A percentile compares a stretch with the other conserved stretches of the same genome.
Evolutionary conservation across 2,329 filamentous ascomycete species (phyloP).

Genomic region (Pseudogymnoascus sp.): DNA sequence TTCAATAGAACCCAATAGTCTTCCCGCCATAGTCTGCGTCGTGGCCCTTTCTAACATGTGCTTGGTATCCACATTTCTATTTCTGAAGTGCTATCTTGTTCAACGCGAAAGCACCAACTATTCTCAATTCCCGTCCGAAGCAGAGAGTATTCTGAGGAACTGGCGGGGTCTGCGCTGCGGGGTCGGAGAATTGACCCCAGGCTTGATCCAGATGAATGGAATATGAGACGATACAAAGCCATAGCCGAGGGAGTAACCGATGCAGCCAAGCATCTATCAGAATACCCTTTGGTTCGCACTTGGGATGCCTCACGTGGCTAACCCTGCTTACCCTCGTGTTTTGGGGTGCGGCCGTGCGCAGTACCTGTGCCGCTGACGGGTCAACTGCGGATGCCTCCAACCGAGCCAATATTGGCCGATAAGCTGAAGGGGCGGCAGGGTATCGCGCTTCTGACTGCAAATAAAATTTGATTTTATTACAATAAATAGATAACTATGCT

Average conservation of each 20-base stretch:
- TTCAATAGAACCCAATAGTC: not conserved
- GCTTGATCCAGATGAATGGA: not conserved
- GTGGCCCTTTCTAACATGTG: not conserved
- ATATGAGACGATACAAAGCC: not conserved
- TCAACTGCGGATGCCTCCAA: not conserved
- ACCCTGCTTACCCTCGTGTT: not conserved
- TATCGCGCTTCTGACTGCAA: not conserved
- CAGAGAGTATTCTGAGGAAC: not conserved
- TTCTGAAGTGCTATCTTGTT: not conserved
- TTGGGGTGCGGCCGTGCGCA: not conserved
- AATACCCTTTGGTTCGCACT: not conserved
- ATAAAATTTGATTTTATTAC: not conserved
- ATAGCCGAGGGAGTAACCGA: conserved; percentile 5
- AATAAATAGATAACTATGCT: not conserved
- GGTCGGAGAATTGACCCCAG: not conserved
- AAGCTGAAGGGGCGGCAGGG: not conserved
- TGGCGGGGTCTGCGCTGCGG: not conserved
- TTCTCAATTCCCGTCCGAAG: not conserved
- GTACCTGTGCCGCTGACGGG: not conserved
- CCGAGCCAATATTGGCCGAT: not conserved
- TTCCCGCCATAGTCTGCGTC: not conserved
- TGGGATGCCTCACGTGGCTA: not conserved
- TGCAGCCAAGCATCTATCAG: not conserved
- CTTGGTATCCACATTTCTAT: too few species aligned
- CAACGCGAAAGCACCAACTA: not conserved